These are phyloP conservation scores for Hymenotorrendiella dingleyae DNA, from an alignment of 2,329 filamentous ascomycete species.

Conservation along the genomic window DNA sequence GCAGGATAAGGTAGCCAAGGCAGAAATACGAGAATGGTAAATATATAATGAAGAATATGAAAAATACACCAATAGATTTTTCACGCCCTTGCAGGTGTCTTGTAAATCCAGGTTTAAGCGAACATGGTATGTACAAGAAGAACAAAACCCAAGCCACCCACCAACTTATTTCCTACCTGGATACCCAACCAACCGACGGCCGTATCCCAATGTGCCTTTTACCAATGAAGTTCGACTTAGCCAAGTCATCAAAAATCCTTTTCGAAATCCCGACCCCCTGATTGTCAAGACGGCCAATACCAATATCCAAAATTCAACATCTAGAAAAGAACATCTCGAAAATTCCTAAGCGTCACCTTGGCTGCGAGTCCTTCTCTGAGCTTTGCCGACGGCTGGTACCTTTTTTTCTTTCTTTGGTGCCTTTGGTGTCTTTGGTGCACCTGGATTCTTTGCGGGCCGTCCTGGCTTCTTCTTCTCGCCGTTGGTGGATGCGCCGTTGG, in stretches of 20 bases:
- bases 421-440: slow-evolving; percentile 11
- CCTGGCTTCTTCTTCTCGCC: slow-evolving; percentile 25
- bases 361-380: slow-evolving; percentile 27
- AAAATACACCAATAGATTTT: too few species aligned
- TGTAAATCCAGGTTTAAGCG: too few species aligned
- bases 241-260: slow-evolving; percentile 8
- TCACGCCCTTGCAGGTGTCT: too few species aligned
- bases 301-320: not conserved
- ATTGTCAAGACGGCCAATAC: not conserved
- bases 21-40: too few species aligned
- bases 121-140: too few species aligned
- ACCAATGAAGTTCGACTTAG: slow-evolving; percentile 2
- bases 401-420: slow-evolving; percentile 28
- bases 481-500: slow-evolving; percentile 9
- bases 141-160: too few species aligned
- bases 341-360: slow-evolving; percentile 16
- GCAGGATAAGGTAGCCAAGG: too few species aligned
- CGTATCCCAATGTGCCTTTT: not conserved
- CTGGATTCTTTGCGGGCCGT: slow-evolving; percentile 20
- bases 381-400: slow-evolving; percentile 20
- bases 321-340: too few species aligned
- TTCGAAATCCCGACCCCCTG: not conserved
- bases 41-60: too few species aligned
- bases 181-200: not conserved
- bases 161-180: not conserved